Evolutionary conservation across 2,329 filamentous ascomycete genomes (phyloP), one percentile per base, ranked within the genome.

Genomic region (Knufia fluminis): DNA sequence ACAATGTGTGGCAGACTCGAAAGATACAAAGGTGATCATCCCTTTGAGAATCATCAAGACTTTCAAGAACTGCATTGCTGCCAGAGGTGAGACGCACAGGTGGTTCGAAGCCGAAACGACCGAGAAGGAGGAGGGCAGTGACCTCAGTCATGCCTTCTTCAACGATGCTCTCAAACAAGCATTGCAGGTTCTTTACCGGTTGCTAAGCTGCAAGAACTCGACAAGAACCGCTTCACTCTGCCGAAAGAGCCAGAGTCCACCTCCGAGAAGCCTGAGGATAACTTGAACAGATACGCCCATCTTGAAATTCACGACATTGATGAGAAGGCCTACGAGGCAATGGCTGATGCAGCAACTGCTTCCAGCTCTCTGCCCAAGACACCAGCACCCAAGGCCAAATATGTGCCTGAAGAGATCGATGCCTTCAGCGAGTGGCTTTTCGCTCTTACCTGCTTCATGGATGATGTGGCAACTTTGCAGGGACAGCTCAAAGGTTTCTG

Each of bases 251-350:
- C n/a, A n/a, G n/a, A n/a, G n/a, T n/a, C 38, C 4, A 9, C 38
- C 12, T 10, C 17, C 6, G 16, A 22, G 17, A 4, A 12, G 12
- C 3, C 3, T 40, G 8, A 19, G 4, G 22, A 3, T 22, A 4
- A 3, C 17, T 4, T 20, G 3, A 40, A 40, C 22, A 17, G 19
- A 17, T 40, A 40, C 12, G 38, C 38, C 17, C 14, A 40, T 22
- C 38, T 40, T 22, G 38, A 40, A 22, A 40, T 40, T 12, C 38
- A 40, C 12, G 38, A 40, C 17, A 40, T 40, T 22, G 38, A 40
- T 12, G 38, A 40, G 12, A 12, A 40, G 19, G 38, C 38, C 4
- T 40, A 40, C 19, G 38, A 40, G 17, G 38, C 38, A 12, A 17
- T 40, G n/a, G 38, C 14, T 6, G 17, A 40, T 22, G 38, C 19